These are phyloP conservation scores for Pyrrhoderma lamaoense DNA, from an alignment of 1,284 basidiomycete species.

Conservation along the genomic window DNA sequence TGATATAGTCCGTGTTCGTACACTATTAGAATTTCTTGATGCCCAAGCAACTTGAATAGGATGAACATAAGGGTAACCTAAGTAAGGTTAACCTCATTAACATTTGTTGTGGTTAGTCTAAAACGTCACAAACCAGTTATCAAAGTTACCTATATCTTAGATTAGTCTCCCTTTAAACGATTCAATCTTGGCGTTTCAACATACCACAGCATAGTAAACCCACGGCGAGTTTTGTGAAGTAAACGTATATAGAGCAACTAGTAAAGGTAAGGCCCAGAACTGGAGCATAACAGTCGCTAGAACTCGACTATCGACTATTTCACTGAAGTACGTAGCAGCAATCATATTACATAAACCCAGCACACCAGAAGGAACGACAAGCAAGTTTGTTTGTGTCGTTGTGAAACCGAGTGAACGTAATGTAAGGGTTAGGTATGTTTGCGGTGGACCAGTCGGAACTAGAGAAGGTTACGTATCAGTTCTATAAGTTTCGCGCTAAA, in stretches of 20 bases:
- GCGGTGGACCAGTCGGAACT: constrained; percentile 42
- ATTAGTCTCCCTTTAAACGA: too few species aligned
- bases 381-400: constrained; percentile 44
- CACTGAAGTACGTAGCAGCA: constrained; percentile 43
- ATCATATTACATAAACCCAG: constrained; percentile 38
- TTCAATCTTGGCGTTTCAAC: too few species aligned
- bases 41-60: constrained; percentile 53
- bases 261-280: constrained; percentile 54
- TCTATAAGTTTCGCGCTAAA: neutral
- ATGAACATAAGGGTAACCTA: constrained; percentile 36
- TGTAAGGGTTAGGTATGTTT: constrained; percentile 45
- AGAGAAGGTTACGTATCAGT: neutral
- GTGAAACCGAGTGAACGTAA: constrained; percentile 46
- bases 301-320: constrained; percentile 49
- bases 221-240: constrained; percentile 45
- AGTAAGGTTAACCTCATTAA: neutral
- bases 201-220: constrained; percentile 47
- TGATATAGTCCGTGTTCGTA: constrained; percentile 50
- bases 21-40: constrained; percentile 53
- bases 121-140: constrained; percentile 33
- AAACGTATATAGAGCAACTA: constrained; percentile 52
- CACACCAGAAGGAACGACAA: constrained; percentile 42
- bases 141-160: constrained; percentile 35
- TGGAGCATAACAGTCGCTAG: constrained; percentile 47
- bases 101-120: too few species aligned